Conservation (phyloP, 2,329 filamentous ascomycete species). For the Ophiostoma ulmi region DNA sequence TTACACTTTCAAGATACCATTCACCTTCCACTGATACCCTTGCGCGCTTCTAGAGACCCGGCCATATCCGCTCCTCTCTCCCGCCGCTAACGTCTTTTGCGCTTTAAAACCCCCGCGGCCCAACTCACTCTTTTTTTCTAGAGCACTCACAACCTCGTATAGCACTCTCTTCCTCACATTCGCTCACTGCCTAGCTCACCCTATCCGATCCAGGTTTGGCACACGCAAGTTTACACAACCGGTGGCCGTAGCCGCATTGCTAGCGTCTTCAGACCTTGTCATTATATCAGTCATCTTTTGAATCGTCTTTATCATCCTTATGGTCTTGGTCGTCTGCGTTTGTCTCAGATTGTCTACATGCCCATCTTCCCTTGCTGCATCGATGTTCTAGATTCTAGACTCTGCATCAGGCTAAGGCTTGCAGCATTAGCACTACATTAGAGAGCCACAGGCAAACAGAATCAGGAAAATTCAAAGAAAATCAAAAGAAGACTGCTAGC, state of each 20-base stretch:
- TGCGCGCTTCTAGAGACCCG: not conserved
- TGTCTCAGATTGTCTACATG: not conserved
- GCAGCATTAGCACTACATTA: not conserved
- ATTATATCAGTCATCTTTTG: not conserved
- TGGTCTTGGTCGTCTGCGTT: not conserved
- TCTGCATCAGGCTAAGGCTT: not conserved
- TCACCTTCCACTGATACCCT: not conserved
- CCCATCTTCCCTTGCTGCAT: not conserved
- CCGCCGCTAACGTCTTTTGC: conserved; percentile 10
- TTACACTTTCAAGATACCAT: not conserved
- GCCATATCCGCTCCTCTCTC: conserved; percentile 8
- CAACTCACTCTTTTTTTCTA: not conserved
- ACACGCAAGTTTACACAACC: not conserved
- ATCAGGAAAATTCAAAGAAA: not conserved
- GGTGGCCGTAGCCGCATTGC: not conserved
- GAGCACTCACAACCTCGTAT: not conserved
- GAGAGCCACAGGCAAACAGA: not conserved
- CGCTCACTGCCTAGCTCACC: not conserved
- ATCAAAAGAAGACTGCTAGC: not conserved
- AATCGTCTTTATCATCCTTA: not conserved
- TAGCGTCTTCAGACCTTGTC: not conserved
- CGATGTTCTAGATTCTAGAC: not conserved
- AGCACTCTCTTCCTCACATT: not conserved
- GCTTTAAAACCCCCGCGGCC: conserved; percentile 5
- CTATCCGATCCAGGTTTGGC: not conserved